Conservation (phyloP, 345 rosid genomes). For the Hevea brasiliensis region DNA sequence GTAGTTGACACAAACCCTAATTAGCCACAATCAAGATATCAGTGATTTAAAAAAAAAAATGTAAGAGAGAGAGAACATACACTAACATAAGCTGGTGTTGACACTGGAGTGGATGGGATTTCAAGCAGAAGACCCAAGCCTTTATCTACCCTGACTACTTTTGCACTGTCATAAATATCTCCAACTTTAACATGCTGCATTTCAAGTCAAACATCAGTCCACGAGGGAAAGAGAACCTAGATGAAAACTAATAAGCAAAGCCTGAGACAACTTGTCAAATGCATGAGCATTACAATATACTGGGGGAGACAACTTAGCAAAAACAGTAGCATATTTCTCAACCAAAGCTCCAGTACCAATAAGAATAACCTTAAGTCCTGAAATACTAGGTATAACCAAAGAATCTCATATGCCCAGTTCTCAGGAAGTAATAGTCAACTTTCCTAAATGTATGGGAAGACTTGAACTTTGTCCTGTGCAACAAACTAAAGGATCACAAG, state of each 20-base stretch:
- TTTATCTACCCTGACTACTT: conserved; percentile 83
- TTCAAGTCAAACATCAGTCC: conserved; percentile 19
- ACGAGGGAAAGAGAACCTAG: neutral
- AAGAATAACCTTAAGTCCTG: neutral
- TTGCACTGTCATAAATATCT: conserved; percentile 75
- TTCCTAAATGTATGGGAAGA: neutral
- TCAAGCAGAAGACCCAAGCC: conserved; percentile 84
- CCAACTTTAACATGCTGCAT: conserved; percentile 74
- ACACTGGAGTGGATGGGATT: conserved; percentile 61
- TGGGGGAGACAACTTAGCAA: neutral
- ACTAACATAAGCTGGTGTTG: conserved; percentile 74
- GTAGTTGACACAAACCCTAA: conserved; percentile 11
- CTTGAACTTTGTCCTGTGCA: neutral
- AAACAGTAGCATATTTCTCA: neutral
- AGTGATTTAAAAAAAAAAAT: conserved; percentile 1
- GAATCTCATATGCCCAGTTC: neutral
- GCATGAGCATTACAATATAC: neutral
- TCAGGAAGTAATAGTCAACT: neutral
- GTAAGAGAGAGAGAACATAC: conserved; percentile 45
- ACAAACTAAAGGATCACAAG: neutral
- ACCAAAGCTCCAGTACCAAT: neutral
- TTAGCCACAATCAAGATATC: neutral
- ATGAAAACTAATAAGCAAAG: neutral
- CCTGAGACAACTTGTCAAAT: neutral
- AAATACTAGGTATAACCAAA: neutral